Base-by-base conservation (phyloP, 2,329 filamentous ascomycete species). In the Cyclaneusma minus region DNA sequence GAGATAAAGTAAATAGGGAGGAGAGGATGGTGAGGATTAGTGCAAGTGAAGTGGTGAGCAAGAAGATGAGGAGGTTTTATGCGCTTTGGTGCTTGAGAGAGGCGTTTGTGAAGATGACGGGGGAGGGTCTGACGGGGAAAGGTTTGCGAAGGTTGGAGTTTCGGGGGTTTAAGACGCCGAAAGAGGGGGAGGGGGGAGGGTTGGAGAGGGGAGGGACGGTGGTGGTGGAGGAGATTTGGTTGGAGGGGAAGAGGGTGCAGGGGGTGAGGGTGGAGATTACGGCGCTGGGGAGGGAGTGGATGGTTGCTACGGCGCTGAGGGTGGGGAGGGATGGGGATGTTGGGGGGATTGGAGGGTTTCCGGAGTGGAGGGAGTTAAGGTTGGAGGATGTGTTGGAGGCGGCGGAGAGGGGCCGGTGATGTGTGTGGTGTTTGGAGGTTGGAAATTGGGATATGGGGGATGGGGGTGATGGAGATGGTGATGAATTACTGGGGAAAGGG, bases 81-180 rank as follows among this genome's bases (percentile, higher is more conserved):
- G 65, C 76, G 1, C 67, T 78, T 32, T 87, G 79, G 74, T 81
- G 75, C 47, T 62, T 82, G 47, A 72, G 81, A 39, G 80, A 87
- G 53, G 73, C 78, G 1, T 85, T 81, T 45, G 72, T 85, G 49
- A 87, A 85, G 63, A 71, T 87, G 55, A 79, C 77, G 16, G 80
- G 80, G 14, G 77, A 85, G 41, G 80, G 77, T 1, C 57, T 87
- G 31, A 56, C 84, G 6, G 80, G 80, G 0, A 57, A 59, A 4
- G 87, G 80, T 80, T 57, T 87, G 25, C 56, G 55, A 26, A 65
- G 77, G 25, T 54, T 85, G 6, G 74, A 84, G 40, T 81, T 87
- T 43, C 55, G 60, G 31, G 54, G 60, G 25, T 76, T 81, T 19
- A 19, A 16, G 16, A 22, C 22, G 4, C 35, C 37, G 14, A 25